Conservation (phyloP, 1,284 basidiomycete genomes). For the Tilletiaria anomala region DNA sequence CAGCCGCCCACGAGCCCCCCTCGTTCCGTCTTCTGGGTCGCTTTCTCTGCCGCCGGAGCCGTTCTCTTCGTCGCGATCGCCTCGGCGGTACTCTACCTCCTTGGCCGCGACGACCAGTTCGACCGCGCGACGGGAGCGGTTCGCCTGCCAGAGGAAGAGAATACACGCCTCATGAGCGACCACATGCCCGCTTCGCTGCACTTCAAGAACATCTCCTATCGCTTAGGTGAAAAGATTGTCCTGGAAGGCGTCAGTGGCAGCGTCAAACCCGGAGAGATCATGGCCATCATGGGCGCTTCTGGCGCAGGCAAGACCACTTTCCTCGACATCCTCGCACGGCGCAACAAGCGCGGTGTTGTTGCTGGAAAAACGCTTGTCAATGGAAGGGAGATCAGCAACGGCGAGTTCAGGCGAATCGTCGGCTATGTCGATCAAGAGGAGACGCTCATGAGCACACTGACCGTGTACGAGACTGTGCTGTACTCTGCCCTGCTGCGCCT, state of each 20-base stretch:
- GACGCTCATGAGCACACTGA: slow-evolving; percentile 85
- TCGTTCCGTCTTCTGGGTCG: slow-evolving; percentile 50
- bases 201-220: slow-evolving; percentile 70
- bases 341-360: slow-evolving; percentile 65
- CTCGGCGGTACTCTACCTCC: slow-evolving; percentile 39
- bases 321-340: slow-evolving; percentile 83
- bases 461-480: slow-evolving; percentile 90
- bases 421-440: slow-evolving; percentile 98
- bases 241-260: slow-evolving; percentile 49
- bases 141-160: slow-evolving; percentile 50
- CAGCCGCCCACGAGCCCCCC: slow-evolving; percentile 11
- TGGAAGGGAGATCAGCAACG: slow-evolving; percentile 59
- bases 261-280: slow-evolving; percentile 10
- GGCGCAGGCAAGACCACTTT: slow-evolving; percentile 11
- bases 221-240: slow-evolving; percentile 2
- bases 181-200: slow-evolving; percentile 83
- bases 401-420: slow-evolving; percentile 66
- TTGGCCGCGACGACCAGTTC: slow-evolving; percentile 19
- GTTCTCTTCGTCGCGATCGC: slow-evolving; percentile 48
- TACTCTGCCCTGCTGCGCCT: slow-evolving; percentile 79
- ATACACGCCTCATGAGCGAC: slow-evolving; percentile 71
- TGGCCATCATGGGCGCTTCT: slow-evolving; percentile 31
- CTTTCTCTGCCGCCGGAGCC: slow-evolving; percentile 62
- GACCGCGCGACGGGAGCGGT: slow-evolving; percentile 15
- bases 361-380: slow-evolving; percentile 69